These are phyloP conservation scores for Forsythia suspensa DNA, from an alignment of 257 asterid genomes.

Conservation along the genomic window DNA sequence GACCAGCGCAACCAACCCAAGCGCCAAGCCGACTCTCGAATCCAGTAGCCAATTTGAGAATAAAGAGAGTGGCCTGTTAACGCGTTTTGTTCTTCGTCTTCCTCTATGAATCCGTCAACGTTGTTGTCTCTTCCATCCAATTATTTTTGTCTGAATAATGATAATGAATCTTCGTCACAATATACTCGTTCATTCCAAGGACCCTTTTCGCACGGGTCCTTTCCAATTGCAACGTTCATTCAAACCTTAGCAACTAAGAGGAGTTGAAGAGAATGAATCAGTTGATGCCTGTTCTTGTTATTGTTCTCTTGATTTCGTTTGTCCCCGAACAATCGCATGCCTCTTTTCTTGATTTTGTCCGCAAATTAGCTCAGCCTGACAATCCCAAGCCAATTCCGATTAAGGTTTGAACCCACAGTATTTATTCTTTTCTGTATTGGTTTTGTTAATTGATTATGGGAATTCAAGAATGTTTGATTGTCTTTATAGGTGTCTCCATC, in stretches of 20 bases:
- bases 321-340: conserved; percentile 28
- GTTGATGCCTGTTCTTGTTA: conserved; percentile 12
- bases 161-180: not conserved
- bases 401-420: not conserved
- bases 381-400: not conserved
- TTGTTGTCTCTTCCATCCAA: conserved; percentile 14
- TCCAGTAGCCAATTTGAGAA: no score
- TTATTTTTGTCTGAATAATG: conserved; percentile 12
- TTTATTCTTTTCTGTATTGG: conserved; percentile 9
- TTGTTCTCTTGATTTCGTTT: conserved; percentile 18
- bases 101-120: conserved; percentile 40
- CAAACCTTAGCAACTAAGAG: not conserved
- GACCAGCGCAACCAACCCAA: no score
- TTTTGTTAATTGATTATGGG: not conserved
- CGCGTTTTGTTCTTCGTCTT: not conserved
- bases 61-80: not conserved
- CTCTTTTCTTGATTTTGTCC: conserved; percentile 9
- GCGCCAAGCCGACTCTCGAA: no score
- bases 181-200: not conserved
- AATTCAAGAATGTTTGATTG: not conserved
- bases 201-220: not conserved
- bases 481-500: conserved; percentile 31
- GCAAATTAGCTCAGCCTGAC: conserved; percentile 14
- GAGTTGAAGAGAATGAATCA: conserved; percentile 10
- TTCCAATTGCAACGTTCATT: not conserved